These are phyloP conservation scores for Zygosaccharomyces bisporus DNA, from an alignment of 805 yeast genomes.

Conservation along the genomic window DNA sequence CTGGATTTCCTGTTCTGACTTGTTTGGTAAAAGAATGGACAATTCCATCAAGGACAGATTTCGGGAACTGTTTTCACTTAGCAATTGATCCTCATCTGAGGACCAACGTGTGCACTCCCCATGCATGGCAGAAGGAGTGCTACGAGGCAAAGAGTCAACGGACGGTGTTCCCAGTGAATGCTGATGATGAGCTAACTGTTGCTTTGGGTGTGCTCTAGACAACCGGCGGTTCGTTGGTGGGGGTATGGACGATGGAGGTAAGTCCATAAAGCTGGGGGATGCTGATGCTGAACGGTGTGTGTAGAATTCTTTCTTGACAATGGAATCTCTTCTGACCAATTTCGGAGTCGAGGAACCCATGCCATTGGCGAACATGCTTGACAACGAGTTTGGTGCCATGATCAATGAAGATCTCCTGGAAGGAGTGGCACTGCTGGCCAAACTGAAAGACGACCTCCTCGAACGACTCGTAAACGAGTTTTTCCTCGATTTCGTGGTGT, in stretches of 20 bases:
- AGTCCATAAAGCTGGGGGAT: conserved; percentile 20
- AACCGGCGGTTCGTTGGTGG: conserved; percentile 11
- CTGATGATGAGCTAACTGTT: conserved; percentile 1
- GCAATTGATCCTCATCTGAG: conserved; percentile 65
- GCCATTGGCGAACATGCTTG: conserved; percentile 13
- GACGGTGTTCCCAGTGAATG: conserved; percentile 4
- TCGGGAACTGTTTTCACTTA: conserved; percentile 51
- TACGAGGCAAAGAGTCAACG: neutral
- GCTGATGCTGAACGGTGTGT: conserved; percentile 14
- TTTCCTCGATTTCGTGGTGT: conserved; percentile 31
- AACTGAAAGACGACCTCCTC: conserved; percentile 33
- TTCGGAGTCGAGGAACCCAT: conserved; percentile 16
- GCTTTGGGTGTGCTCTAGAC: conserved; percentile 12
- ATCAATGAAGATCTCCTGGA: conserved; percentile 32
- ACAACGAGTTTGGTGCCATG: conserved; percentile 25
- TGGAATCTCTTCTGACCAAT: conserved; percentile 26
- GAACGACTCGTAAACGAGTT: conserved; percentile 32
- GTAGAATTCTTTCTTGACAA: conserved; percentile 15
- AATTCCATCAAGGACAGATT: conserved; percentile 70
- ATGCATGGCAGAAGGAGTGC: conserved; percentile 5
- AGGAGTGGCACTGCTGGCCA: conserved; percentile 22
- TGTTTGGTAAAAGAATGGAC: conserved; percentile 63
- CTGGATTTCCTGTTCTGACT: conserved; percentile 73
- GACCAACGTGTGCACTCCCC: conserved; percentile 39
- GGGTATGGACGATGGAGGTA: conserved; percentile 15